phyloP scores from a whole-genome alignment of 441 rosid species.

The Adansonia madagascariensis region DNA sequence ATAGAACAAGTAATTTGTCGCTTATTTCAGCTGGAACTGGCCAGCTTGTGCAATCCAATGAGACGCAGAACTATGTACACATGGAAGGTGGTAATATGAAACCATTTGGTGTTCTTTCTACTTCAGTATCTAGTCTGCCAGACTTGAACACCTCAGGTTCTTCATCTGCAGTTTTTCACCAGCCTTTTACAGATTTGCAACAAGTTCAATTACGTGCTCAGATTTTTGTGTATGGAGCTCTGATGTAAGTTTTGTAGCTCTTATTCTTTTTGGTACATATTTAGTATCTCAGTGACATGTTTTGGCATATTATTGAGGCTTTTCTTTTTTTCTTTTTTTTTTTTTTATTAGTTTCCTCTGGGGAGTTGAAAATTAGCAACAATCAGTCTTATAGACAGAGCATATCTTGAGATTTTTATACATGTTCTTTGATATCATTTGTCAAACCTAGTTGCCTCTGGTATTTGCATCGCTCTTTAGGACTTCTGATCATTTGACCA shows the following conservation, averaged over 20 bases:
- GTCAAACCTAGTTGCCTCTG: slow-evolving; percentile 8
- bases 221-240: slow-evolving; percentile 96
- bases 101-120: slow-evolving; percentile 56
- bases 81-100: slow-evolving; percentile 46
- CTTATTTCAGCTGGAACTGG: slow-evolving; percentile 46
- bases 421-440: slow-evolving; percentile 14
- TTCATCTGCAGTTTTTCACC: slow-evolving; percentile 62
- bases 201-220: slow-evolving; percentile 99
- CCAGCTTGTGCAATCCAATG: slow-evolving; percentile 51
- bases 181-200: slow-evolving; percentile 95
- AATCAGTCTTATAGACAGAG: too few species aligned
- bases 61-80: slow-evolving; percentile 57
- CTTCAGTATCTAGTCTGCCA: slow-evolving; percentile 62
- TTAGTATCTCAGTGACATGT: too few species aligned
- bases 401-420: neutral
- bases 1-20: slow-evolving; percentile 47
- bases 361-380: too few species aligned
- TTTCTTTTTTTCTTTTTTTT: too few species aligned
- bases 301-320: too few species aligned
- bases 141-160: slow-evolving; percentile 71
- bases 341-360: too few species aligned
- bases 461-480: neutral
- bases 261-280: slow-evolving; percentile 4
- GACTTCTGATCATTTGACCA: slow-evolving; percentile 1
- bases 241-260: slow-evolving; percentile 63